Evolutionary conservation across 1,284 basidiomycete species (phyloP).

Genomic region (Acaromyces ingoldii): DNA sequence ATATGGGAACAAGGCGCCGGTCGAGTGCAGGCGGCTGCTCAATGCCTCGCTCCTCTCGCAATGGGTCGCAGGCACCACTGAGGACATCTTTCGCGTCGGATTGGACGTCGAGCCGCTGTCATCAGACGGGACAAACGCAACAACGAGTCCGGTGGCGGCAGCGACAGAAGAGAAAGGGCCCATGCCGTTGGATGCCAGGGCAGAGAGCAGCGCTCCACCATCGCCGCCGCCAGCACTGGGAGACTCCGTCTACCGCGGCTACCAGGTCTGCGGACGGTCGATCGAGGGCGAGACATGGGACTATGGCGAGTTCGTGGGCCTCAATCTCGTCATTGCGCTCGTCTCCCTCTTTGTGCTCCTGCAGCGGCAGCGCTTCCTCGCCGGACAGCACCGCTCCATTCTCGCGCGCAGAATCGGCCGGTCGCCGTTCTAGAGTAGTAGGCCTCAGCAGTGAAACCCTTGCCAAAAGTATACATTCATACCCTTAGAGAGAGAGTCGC

Average conservation of each 20-base stretch:
- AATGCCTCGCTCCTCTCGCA: too few relatives aligned
- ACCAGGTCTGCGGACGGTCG: slow-evolving; percentile 1
- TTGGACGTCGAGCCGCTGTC: background rate
- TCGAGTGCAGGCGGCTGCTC: background rate
- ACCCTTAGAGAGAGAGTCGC: too few relatives aligned
- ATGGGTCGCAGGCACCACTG: too few relatives aligned
- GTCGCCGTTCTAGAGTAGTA: too few relatives aligned
- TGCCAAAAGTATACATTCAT: too few relatives aligned
- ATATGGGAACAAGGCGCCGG: slow-evolving; percentile 2
- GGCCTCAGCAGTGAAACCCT: too few relatives aligned
- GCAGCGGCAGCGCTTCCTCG: background rate
- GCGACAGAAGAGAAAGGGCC: background rate
- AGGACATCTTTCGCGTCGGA: background rate
- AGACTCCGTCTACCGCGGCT: slow-evolving; percentile 2
- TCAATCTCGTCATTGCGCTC: slow-evolving; percentile 2
- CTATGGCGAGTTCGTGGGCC: background rate
- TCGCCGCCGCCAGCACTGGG: too few relatives aligned
- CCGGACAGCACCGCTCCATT: slow-evolving; percentile 4
- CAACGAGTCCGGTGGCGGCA: background rate
- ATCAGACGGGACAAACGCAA: too few relatives aligned
- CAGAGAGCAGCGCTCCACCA: background rate
- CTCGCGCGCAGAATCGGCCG: slow-evolving; percentile 1
- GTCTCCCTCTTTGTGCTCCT: slow-evolving; percentile 1
- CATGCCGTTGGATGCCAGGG: background rate
- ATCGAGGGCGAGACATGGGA: background rate